Evolutionary conservation across 306 rosid genomes (phyloP).

Genomic region (Cyclanthera cordifolia): DNA sequence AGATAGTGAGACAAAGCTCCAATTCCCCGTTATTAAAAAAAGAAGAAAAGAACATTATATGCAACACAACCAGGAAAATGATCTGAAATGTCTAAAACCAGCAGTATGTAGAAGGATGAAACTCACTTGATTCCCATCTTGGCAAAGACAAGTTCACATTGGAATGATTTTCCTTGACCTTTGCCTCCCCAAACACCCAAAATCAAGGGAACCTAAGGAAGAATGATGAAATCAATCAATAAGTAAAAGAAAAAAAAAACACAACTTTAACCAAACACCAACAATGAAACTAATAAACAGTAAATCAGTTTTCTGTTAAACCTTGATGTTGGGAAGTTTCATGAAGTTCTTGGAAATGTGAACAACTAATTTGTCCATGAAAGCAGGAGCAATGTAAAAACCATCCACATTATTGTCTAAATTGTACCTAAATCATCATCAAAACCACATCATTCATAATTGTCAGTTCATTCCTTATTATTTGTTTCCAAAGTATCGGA

Average conservation of each 20-base stretch:
- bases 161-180: conserved; percentile 48
- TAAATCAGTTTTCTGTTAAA: not conserved
- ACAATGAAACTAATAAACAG: not conserved
- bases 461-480: not conserved
- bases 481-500: too few relatives aligned
- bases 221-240: not conserved
- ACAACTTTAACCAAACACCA: not conserved
- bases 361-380: conserved; percentile 73
- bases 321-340: conserved; percentile 65
- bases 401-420: conserved; percentile 53
- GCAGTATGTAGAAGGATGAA: not conserved
- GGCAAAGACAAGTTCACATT: conserved; percentile 60
- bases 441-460: not conserved
- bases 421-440: conserved; percentile 31
- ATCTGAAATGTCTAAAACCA: not conserved
- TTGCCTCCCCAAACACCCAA: conserved; percentile 47
- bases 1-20: too few relatives aligned
- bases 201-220: conserved; percentile 49
- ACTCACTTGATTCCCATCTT: conserved; percentile 75
- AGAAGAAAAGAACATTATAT: too few relatives aligned
- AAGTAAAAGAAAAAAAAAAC: not conserved
- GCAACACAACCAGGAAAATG: not conserved
- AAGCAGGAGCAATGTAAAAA: conserved; percentile 58
- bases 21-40: too few relatives aligned
- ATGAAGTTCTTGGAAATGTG: conserved; percentile 62